Percentiles rank a stretch among this genome's conserved stretches.
Evolutionary conservation across 1,284 basidiomycete genomes (phyloP).

Genomic region (Abortiporus biennis): DNA sequence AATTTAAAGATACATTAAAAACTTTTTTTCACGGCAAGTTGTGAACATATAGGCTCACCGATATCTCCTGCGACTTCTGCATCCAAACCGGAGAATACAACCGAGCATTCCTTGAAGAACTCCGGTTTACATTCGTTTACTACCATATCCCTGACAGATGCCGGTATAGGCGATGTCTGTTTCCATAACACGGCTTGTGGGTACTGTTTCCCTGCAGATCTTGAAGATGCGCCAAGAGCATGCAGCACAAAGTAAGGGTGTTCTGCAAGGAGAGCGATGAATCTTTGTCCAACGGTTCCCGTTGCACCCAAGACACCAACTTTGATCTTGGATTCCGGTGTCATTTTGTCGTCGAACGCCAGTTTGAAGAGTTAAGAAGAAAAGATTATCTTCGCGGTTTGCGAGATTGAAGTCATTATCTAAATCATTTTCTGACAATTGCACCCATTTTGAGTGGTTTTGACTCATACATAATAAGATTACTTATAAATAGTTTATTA

Average conservation of each 20-base stretch:
- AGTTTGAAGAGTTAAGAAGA: too few species aligned
- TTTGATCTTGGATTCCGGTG: too few species aligned
- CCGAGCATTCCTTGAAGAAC: slow-evolving; percentile 76
- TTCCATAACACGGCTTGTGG: slow-evolving; percentile 85
- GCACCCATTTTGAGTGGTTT: too few species aligned
- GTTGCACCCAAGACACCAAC: slow-evolving; percentile 96
- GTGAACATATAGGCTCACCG: slow-evolving; percentile 47
- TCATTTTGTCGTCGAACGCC: too few species aligned
- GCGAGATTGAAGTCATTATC: too few species aligned
- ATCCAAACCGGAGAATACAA: slow-evolving; percentile 95
- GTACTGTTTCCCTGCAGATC: slow-evolving; percentile 89
- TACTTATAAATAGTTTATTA: too few species aligned
- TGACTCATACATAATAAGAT: too few species aligned
- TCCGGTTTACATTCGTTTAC: slow-evolving; percentile 80
- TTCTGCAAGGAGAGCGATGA: slow-evolving; percentile 82
- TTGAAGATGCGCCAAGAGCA: slow-evolving; percentile 83
- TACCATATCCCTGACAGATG: slow-evolving; percentile 57
- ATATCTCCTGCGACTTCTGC: slow-evolving; percentile 93
- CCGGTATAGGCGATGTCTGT: slow-evolving; percentile 76
- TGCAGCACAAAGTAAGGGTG: slow-evolving; percentile 93
- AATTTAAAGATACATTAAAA: slow-evolving; percentile 1
- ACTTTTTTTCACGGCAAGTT: neutral
- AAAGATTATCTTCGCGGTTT: too few species aligned
- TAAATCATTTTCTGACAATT: too few species aligned
- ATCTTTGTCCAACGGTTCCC: slow-evolving; percentile 93